These are phyloP conservation scores for Diaporthe longicolla DNA, from an alignment of 2,329 filamentous ascomycete genomes.

Conservation along the genomic window DNA sequence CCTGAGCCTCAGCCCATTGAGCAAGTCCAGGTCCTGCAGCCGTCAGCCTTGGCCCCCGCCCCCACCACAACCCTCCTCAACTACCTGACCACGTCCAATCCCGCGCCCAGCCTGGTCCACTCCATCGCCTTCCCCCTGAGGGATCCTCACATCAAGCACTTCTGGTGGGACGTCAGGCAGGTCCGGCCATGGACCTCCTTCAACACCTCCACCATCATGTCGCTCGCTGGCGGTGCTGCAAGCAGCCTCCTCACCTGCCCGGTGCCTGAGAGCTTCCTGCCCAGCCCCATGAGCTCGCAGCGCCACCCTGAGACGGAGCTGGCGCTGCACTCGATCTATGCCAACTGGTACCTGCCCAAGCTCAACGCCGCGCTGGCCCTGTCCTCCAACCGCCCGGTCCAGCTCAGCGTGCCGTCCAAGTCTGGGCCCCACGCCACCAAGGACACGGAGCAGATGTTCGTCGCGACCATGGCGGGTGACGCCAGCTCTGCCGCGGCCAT, in stretches of 20 bases:
- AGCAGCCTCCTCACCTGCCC: conserved; percentile 76
- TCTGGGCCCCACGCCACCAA: conserved; percentile 54
- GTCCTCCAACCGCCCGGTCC: conserved; percentile 76
- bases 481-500: conserved; percentile 67
- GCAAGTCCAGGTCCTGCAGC: conserved; percentile 51
- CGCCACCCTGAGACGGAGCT: conserved; percentile 84
- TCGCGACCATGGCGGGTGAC: conserved; percentile 73
- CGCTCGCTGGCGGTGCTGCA: conserved; percentile 78
- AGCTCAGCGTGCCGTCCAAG: conserved; percentile 62
- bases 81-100: conserved; percentile 85
- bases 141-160: conserved; percentile 82
- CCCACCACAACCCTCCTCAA: conserved; percentile 78
- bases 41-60: conserved; percentile 57
- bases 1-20: conserved; percentile 54
- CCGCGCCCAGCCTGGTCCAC: conserved; percentile 84
- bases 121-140: conserved; percentile 79
- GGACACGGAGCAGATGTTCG: conserved; percentile 64
- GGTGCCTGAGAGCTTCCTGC: conserved; percentile 73
- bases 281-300: conserved; percentile 68
- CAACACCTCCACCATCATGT: conserved; percentile 78
- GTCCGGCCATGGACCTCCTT: conserved; percentile 87
- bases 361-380: conserved; percentile 87
- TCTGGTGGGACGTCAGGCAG: conserved; percentile 97
- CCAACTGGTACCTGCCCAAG: conserved; percentile 85
- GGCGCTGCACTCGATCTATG: conserved; percentile 81